Base-by-base conservation (phyloP, 164 flowering plant genomes). In the Vitis rotundifolia region DNA sequence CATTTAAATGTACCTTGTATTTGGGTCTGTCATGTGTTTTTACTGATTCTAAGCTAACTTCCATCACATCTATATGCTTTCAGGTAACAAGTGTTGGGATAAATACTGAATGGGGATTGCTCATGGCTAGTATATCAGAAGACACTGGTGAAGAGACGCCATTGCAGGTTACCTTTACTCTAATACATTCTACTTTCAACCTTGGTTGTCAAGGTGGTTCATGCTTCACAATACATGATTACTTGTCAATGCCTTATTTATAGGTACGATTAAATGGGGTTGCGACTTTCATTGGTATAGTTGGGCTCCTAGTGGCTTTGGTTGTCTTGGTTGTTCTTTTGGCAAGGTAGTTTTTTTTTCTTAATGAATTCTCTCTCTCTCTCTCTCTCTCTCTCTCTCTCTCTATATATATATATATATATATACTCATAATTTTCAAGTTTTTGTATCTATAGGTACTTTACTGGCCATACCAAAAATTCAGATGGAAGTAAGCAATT, bases 141-240 rank as follows among this genome's bases (percentile, higher is more conserved):
- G 99, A 96, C 69, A 89, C 82, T 74, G 97, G 97, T 69, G 99
- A 96, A 85, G 99, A 96, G 77, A 96, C 99, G 48, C 99, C 99
- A 0, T 87, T 96, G 89, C 99, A 96, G 95, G 99, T 92, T 67
- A 26, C 55, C 61, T 18, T 58, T 53, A 3, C 44, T 67, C 52
- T 18, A 31, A 28, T 57, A 63, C 14, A n/a, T 44, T 29, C 16
- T 18, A 14, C 53, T 58, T 71, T 16, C n/a, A 58, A 19, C 16
- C 15, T 26, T 55, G 16, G 50, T 15, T 56, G 9, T 18, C 8
- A 47, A 15, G 8, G 9, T 59, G 62, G 5, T 61, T n/a, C n/a
- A 15, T 31, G 49, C 16, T 52, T 52, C 16, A 5, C 37, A 16
- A 31, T 51, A 2, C 9, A 63, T 73, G 61, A 29, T 22, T 57